Conservation (phyloP, 176 grass and related monocot species). For the Eleusine indica region DNA sequence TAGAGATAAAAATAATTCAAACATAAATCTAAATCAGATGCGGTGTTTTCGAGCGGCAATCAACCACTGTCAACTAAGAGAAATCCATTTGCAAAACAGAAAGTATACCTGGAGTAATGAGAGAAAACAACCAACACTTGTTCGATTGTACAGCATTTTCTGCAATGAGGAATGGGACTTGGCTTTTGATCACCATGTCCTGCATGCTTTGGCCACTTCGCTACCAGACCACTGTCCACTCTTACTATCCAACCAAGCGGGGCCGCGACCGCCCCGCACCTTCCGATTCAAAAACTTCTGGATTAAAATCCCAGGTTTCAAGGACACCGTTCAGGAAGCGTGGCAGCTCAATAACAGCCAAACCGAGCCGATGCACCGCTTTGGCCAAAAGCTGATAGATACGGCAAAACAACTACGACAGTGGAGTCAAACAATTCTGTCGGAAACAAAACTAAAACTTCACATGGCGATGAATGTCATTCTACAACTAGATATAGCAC, state of each 20-base stretch:
- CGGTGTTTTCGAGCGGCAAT: not conserved
- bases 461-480: not conserved
- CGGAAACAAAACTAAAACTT: not conserved
- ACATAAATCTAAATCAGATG: not conserved
- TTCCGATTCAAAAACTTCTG: not conserved
- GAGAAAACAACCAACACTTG: not conserved
- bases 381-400: accelerated
- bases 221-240: not conserved
- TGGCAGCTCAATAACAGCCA: accelerated
- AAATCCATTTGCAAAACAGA: not conserved
- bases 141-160: not conserved
- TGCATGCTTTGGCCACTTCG: not conserved
- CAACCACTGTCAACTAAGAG: not conserved
- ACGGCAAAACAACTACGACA: not conserved
- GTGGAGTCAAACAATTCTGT: not conserved
- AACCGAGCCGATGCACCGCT: accelerated
- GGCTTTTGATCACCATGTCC: not conserved
- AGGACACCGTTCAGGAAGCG: not conserved
- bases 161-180: not conserved
- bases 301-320: not conserved
- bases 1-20: not conserved
- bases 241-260: accelerated
- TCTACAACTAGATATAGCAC: accelerated
- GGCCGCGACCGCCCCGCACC: accelerated
- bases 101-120: not conserved